Evolutionary conservation across 768 basidiomycete species (phyloP), one percentile per base, ranked within the genome.

Genomic region (Hysterangium stoloniferum): DNA sequence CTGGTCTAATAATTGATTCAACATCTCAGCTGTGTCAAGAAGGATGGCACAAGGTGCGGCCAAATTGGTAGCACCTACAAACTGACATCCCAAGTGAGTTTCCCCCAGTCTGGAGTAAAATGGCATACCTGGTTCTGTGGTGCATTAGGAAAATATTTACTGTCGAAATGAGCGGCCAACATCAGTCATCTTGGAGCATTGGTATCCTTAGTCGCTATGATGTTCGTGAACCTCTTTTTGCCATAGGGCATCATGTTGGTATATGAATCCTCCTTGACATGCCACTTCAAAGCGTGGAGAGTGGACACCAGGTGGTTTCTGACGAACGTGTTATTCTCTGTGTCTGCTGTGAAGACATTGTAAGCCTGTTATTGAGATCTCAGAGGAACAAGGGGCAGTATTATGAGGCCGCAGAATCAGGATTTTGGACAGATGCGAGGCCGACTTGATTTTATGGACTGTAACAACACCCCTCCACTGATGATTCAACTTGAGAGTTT

Each of bases 11-110:
- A 94, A 68, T 0, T 80, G 80, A 53, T 87, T 79, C 33, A 97
- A 67, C 4, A 84, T 69, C 66, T 93, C 87, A 0, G 93, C 96
- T 15, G 96, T 70, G 66, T 97, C 93, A 25, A 97, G 77, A 71
- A 99, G 77, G 68, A 98, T 83, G 4, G 93, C 91, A 57, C 94
- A 97, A 2, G 96, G 83, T 29, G 90, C 92, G 5, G 94, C 96
- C 1, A 92, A 96, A 63, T 99, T 96, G 8, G 93, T 98, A 7
- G 96, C 96, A 29, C 96, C 96, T 60, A 99, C 71, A 63, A 99
- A 99, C 89, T 97, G 67, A 19, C 36, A n/a, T 44, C 45, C 43
- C 36, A 32, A 51, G n/a, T n/a, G n/a, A n/a, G n/a, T n/a, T n/a
- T n/a, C n/a, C n/a, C n/a, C n/a, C 15, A 20, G 4, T 25, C 9